phyloP scores from a whole-genome alignment of 1,139 yeast species.

The Yamadazyma kanchanaburiensis region DNA sequence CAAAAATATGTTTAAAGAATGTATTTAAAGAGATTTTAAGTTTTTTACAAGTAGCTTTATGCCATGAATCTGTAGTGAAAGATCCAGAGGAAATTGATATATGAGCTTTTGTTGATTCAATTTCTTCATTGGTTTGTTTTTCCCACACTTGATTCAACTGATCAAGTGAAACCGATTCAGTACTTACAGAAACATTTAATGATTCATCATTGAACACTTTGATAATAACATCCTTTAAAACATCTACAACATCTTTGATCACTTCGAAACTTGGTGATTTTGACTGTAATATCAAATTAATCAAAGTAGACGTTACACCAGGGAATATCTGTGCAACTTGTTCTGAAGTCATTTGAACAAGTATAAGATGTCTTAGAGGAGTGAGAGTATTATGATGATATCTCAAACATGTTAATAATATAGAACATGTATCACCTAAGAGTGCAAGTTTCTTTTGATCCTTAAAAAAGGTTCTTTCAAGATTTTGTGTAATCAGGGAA shows the following conservation, averaged over 20 bases:
- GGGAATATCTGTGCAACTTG: conserved; percentile 40
- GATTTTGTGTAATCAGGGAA: conserved; percentile 2
- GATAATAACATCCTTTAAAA: conserved; percentile 19
- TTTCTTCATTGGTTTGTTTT: conserved; percentile 5
- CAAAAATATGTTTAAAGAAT: conserved; percentile 23
- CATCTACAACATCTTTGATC: conserved; percentile 19
- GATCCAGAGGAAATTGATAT: conserved; percentile 3
- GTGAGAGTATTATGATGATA: conserved; percentile 12
- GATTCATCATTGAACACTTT: conserved; percentile 28
- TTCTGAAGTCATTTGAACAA: conserved; percentile 20
- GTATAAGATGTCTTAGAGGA: conserved; percentile 11
- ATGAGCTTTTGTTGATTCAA: conserved; percentile 7
- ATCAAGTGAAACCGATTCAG: conserved; percentile 9
- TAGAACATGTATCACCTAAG: conserved; percentile 12
- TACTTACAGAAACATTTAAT: conserved; percentile 14
- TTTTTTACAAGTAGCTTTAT: conserved; percentile 61
- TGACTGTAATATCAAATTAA: conserved; percentile 23
- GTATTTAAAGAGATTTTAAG: conserved; percentile 44
- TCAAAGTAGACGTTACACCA: conserved; percentile 33
- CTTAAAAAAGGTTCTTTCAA: conserved; percentile 5
- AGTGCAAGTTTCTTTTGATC: conserved; percentile 10
- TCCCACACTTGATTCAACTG: conserved; percentile 20
- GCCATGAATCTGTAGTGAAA: conserved; percentile 55
- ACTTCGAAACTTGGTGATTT: conserved; percentile 24
- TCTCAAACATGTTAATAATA: conserved; percentile 8